Evolutionary conservation across 2,329 filamentous ascomycete genomes (phyloP), one percentile per base, ranked within the genome.

Genomic region (Venturia pyrina): DNA sequence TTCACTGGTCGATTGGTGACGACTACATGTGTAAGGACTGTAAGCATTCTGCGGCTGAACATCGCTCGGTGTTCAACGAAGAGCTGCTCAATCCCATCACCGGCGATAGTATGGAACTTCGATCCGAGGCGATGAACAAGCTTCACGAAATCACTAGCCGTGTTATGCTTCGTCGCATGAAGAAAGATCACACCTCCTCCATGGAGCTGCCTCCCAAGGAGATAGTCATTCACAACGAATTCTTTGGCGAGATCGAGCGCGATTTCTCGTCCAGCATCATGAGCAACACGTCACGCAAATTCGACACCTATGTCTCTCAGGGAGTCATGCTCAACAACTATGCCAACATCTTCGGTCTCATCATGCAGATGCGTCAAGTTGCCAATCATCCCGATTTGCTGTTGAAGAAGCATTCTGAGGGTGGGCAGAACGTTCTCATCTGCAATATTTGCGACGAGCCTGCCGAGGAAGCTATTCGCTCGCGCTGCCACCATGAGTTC

Each of bases 281-380:
- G 91, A 91, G 87, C 19, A 96, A 90, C 73, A 89, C 90, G 8
- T 85, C 88, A 67, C 89, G 95, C 68, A 88, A 92, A 71, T 99
- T 98, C 70, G 91, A 98, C 73, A 98, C 93, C 0, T 99, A 98
- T 70, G 95, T 98, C 46, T 89, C 91, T 21, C 90, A 92, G 69
- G 93, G 92, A 79, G 93, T 98, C 24, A 86, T 99, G 77, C 84
- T 99, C 63, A 82, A 98, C 81, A 96, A 97, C 74, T 98, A 98
- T 71, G 95, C 95, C 79, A 99, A 99, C 75, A 98, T 99, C 69
- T 99, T 99, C 72, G 93, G 93, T 73, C 83, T 99, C 65, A 97
- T 99, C 73, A 98, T 98, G 91, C 93, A 96, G 76, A 98, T 99
- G 93, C 89, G 95, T 65, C 95, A 99, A 78, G 91, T 97, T 34